Percentiles rank a stretch among this genome's conserved stretches.
phyloP scores from a whole-genome alignment of 306 rosid species.

The Vigna nakashimae region DNA sequence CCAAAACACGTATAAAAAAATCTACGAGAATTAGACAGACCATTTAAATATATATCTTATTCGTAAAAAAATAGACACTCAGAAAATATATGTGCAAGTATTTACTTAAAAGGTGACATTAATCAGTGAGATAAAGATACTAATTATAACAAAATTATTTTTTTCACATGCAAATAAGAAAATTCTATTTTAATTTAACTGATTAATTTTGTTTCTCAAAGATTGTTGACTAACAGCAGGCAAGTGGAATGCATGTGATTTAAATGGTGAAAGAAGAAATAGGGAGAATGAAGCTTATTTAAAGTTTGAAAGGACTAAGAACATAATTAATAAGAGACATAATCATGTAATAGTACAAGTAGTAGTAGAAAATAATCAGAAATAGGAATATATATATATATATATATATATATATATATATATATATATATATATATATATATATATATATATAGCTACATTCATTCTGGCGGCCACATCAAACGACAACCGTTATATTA shows the following conservation, averaged over 20 bases:
- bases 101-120: not conserved
- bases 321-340: not conserved
- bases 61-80: not conserved
- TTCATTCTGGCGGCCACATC: constrained; percentile 36
- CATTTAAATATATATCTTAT: too few relatives aligned
- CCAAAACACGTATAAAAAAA: too few relatives aligned
- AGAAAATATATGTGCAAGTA: not conserved
- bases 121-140: too few relatives aligned
- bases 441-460: too few relatives aligned
- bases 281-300: constrained; percentile 26
- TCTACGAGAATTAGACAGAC: too few relatives aligned
- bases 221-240: not conserved
- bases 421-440: too few relatives aligned
- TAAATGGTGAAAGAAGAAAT: not conserved
- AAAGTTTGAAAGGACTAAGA: constrained; percentile 2
- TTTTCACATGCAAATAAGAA: too few relatives aligned
- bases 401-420: too few relatives aligned
- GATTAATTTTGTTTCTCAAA: not conserved
- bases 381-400: too few relatives aligned
- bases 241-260: not conserved
- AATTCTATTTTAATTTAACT: too few relatives aligned
- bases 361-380: not conserved
- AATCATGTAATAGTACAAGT: not conserved
- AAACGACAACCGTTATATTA: not conserved
- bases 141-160: too few relatives aligned